Evolutionary conservation across 2,329 filamentous ascomycete genomes (phyloP), one percentile per base, ranked within the genome.

Genomic region (Phoma sp.): DNA sequence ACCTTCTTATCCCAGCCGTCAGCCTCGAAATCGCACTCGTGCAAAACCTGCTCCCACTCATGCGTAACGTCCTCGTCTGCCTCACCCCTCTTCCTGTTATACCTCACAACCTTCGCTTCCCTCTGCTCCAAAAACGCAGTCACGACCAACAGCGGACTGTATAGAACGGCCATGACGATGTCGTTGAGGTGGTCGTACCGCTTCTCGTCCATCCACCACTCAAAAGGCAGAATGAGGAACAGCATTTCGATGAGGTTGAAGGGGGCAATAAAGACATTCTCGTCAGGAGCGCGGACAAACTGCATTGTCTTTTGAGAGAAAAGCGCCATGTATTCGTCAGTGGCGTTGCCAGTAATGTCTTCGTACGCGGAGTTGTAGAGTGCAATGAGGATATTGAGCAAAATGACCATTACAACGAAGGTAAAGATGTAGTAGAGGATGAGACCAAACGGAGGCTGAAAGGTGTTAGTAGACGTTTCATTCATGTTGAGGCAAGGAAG

Each of bases 351-450:
- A 66, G 93, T 96, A 55, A 97, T 96, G 74, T 96, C 92, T 69
- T 96, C 90, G 72, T 99, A 98, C 2, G 95, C 92, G 41, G 89
- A 93, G 77, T 98, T 98, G 80, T 97, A 99, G 6, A 99, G 85
- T 0, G 95, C 95, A 70, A 99, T 98, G 53, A 99, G 86, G 66
- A 99, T 91, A 74, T 99, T 99, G 63, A 99, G 85, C 24, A 98
- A 81, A 52, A 99, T 82, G 60, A 95, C 93, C 89, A 96, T 97
- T 68, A 99, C 90, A 35, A 98, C 88, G 69, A 99, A 99, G 14
- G 93, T 96, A 75, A 97, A 99, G 71, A 96, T 85, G 79, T 99
- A 99, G 79, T 99, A 99, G 8, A 99, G 87, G 29, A 97, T 90
- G 45, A 96, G 84, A 7, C 95, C 95, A 73, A 97, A 99, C 0